A percentile compares a stretch with the other conserved stretches of the same genome.
Evolutionary conservation across 352 stramenopile species (phyloP).

Genomic region (Globisporangium cystogenes): DNA sequence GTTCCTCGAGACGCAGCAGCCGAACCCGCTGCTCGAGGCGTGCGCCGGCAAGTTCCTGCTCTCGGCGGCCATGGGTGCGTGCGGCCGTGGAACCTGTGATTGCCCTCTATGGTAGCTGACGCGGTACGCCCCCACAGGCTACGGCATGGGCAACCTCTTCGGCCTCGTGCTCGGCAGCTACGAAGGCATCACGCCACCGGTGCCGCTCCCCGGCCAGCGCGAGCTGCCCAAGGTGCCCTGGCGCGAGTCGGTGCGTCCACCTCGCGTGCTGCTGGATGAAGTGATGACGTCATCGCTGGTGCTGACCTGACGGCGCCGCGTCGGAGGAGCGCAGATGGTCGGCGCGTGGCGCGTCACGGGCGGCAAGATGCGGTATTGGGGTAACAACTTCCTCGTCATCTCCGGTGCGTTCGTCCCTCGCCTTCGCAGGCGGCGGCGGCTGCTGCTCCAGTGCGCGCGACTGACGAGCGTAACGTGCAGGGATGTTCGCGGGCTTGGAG

Average conservation of each 20-base stretch:
- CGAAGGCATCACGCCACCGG: slow-evolving; percentile 78
- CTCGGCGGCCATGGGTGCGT: slow-evolving; percentile 63
- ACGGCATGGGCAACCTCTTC: slow-evolving; percentile 77
- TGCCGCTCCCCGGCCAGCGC: slow-evolving; percentile 73
- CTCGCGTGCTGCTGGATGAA: not conserved
- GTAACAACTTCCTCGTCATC: slow-evolving; percentile 86
- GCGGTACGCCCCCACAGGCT: slow-evolving; percentile 49
- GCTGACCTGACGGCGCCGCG: not conserved
- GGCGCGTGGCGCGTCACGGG: slow-evolving; percentile 61
- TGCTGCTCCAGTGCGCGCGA: too few species aligned
- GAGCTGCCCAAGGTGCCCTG: slow-evolving; percentile 77
- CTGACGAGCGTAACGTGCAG: slow-evolving; percentile 15
- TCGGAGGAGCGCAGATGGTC: slow-evolving; percentile 39
- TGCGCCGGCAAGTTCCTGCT: slow-evolving; percentile 80
- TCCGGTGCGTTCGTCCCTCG: slow-evolving; percentile 46
- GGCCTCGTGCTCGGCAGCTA: slow-evolving; percentile 78
- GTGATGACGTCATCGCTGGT: not conserved
- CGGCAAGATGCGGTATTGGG: slow-evolving; percentile 81
- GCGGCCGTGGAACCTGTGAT: too few species aligned
- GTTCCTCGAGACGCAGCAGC: slow-evolving; percentile 57
- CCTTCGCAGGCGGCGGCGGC: too few species aligned
- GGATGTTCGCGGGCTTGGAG: slow-evolving; percentile 94
- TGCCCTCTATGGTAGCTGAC: not conserved
- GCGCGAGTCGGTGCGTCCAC: slow-evolving; percentile 51
- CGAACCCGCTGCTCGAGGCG: slow-evolving; percentile 72